phyloP scores from a whole-genome alignment of 177 flowering plant genomes.

The Vitis hybrid region DNA sequence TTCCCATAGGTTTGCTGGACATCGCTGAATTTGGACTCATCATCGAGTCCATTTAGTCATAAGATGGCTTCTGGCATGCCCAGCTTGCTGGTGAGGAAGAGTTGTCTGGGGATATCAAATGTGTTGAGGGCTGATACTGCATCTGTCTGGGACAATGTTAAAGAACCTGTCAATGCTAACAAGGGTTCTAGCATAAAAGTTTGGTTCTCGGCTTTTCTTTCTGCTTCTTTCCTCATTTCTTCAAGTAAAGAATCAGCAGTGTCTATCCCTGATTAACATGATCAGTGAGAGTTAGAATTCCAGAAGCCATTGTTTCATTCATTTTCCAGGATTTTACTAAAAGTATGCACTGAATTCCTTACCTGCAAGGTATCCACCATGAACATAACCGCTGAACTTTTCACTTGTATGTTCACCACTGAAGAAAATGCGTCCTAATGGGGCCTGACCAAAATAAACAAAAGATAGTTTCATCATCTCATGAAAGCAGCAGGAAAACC shows the following conservation, averaged over 20 bases:
- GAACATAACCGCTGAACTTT: conserved; percentile 84
- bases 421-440: conserved; percentile 79
- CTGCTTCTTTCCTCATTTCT: conserved; percentile 46
- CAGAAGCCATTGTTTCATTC: neutral
- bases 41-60: conserved; percentile 54
- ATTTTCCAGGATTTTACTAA: too few relatives aligned
- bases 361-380: conserved; percentile 94
- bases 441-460: conserved; percentile 48
- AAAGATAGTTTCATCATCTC: too few relatives aligned
- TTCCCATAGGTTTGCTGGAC: neutral
- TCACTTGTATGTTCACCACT: conserved; percentile 93
- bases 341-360: conserved; percentile 1
- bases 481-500: too few relatives aligned
- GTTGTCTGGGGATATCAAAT: conserved; percentile 55
- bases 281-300: neutral
- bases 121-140: conserved; percentile 53
- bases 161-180: conserved; percentile 51
- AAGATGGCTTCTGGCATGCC: conserved; percentile 69
- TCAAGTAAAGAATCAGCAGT: conserved; percentile 57
- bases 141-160: conserved; percentile 47
- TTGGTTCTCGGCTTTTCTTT: conserved; percentile 31
- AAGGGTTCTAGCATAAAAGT: conserved; percentile 55
- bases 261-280: conserved; percentile 62
- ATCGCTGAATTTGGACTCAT: neutral
- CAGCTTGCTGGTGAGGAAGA: conserved; percentile 51